These are phyloP conservation scores for Gossypium davidsonii DNA, from an alignment of 441 rosid genomes.

Conservation along the genomic window DNA sequence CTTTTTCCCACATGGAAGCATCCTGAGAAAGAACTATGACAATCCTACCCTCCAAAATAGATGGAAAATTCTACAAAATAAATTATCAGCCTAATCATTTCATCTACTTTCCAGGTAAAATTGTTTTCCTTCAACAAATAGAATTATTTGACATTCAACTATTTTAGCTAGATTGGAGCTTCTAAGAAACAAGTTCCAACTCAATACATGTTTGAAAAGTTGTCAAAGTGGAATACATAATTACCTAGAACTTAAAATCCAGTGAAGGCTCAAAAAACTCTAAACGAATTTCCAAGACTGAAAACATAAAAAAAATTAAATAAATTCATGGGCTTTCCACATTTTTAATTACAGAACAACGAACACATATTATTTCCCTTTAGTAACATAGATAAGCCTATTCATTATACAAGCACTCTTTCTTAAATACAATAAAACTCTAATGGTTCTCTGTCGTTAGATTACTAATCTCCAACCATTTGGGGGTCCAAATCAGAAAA, in stretches of 20 bases:
- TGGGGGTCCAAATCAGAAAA: neutral
- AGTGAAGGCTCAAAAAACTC: neutral
- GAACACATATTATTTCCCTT: neutral
- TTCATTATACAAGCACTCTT: neutral
- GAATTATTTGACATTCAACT: neutral
- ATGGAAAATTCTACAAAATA: neutral
- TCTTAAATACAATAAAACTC: neutral
- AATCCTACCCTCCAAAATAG: neutral
- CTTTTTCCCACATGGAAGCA: neutral
- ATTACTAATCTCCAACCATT: neutral
- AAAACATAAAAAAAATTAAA: neutral
- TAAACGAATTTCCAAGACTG: neutral
- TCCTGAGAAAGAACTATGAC: neutral
- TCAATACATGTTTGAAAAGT: neutral
- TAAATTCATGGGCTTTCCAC: neutral
- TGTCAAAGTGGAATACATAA: neutral
- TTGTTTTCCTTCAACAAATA: neutral
- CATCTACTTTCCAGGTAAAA: neutral
- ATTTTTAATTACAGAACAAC: slow-evolving; percentile 1
- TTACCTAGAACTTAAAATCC: neutral
- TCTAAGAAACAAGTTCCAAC: neutral
- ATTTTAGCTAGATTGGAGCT: neutral
- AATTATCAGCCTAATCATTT: neutral
- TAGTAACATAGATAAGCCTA: neutral
- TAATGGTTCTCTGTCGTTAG: neutral